These are phyloP conservation scores for Alternaria brassicicola DNA, from an alignment of 2,329 filamentous ascomycete genomes.

Conservation along the genomic window DNA sequence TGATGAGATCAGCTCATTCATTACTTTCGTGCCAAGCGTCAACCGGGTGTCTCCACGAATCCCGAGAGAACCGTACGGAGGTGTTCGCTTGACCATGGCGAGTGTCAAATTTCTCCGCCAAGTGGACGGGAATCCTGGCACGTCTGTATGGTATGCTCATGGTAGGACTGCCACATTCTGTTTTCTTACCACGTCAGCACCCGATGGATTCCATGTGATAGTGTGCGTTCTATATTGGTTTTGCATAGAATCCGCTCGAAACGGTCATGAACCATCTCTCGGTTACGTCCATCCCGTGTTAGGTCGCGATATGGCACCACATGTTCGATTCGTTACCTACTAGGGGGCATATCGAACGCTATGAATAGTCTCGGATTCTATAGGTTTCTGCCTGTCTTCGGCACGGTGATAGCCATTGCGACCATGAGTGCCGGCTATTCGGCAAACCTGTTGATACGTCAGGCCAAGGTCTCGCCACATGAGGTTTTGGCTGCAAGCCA, in stretches of 20 bases:
- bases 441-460: neutral
- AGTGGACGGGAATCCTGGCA: neutral
- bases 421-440: neutral
- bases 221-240: neutral
- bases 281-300: neutral
- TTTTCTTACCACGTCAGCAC: neutral
- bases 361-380: neutral
- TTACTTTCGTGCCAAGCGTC: neutral
- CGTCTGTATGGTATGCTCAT: neutral
- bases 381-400: neutral
- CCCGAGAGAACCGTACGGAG: neutral
- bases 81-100: neutral
- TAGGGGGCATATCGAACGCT: neutral
- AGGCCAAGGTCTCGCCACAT: neutral
- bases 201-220: neutral
- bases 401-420: no score
- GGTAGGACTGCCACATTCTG: neutral
- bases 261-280: neutral
- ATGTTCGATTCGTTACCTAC: neutral
- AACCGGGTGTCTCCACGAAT: neutral
- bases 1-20: neutral
- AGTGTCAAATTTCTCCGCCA: neutral
- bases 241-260: neutral
- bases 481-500: neutral
- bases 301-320: neutral